These are phyloP conservation scores for Immersiporthe knoxdaviesiana DNA, from an alignment of 2,329 filamentous ascomycete genomes.

Conservation along the genomic window DNA sequence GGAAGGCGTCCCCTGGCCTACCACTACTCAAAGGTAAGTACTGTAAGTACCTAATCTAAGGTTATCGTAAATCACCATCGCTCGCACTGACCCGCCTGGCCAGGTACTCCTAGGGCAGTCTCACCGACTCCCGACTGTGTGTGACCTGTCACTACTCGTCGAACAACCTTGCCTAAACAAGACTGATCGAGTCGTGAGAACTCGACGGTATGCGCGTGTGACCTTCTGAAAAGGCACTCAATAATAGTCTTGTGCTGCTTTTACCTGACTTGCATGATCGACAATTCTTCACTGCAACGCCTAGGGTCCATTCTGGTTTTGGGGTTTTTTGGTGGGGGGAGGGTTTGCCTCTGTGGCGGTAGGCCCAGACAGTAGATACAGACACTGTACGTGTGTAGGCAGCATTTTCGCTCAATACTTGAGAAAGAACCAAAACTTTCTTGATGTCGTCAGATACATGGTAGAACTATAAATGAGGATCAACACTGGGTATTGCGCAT, in stretches of 20 bases:
- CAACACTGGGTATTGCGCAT: conserved; percentile 4
- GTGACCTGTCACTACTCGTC: neutral
- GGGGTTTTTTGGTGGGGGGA: neutral
- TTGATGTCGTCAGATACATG: neutral
- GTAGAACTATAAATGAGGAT: neutral
- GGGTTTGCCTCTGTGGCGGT: neutral
- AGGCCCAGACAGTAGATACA: neutral
- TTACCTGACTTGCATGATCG: neutral
- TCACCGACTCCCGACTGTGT: conserved; percentile 8
- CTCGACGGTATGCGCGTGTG: neutral
- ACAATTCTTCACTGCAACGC: neutral
- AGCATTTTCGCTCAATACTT: too few species aligned
- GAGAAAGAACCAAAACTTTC: neutral
- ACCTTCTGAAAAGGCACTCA: neutral
- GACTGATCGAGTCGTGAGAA: neutral
- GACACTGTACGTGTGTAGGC: neutral
- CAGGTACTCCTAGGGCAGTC: neutral
- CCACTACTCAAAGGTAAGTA: neutral
- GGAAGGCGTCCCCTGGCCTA: neutral
- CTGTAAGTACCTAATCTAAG: conserved; percentile 11
- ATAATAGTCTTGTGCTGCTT: neutral
- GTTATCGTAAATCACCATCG: conserved; percentile 7
- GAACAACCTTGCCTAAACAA: neutral
- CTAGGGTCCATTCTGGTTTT: neutral
- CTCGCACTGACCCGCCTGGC: neutral